Conservation (phyloP, 2,329 filamentous ascomycete genomes). For the Talaromyces sp. region DNA sequence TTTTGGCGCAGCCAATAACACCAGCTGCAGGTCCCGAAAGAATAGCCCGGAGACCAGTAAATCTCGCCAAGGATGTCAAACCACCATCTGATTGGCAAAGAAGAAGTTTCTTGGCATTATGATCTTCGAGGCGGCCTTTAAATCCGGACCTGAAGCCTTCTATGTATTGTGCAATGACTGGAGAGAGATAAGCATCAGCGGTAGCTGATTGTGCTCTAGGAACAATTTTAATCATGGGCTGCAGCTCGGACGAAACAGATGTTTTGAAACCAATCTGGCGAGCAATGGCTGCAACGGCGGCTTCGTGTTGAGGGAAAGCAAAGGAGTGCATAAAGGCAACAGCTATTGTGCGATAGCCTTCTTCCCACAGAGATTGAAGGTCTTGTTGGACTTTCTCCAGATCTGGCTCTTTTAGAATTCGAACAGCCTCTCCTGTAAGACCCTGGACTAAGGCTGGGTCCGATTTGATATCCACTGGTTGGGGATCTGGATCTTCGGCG, state of each 20-base stretch:
- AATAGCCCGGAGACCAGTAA: conserved; percentile 78
- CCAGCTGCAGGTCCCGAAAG: conserved; percentile 82
- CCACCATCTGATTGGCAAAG: conserved; percentile 79
- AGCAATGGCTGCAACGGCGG: conserved; percentile 66
- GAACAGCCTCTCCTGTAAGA: conserved; percentile 57
- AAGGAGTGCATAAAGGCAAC: conserved; percentile 70
- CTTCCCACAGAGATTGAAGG: conserved; percentile 46
- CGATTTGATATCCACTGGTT: conserved; percentile 13
- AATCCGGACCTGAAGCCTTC: conserved; percentile 53
- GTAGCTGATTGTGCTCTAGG: conserved; percentile 66
- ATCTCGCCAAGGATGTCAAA: conserved; percentile 47
- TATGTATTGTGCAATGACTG: conserved; percentile 66
- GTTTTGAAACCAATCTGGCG: conserved; percentile 71
- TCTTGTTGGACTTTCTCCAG: conserved; percentile 49
- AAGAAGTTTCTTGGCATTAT: conserved; percentile 67
- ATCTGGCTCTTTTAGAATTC: conserved; percentile 56
- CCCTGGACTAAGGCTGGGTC: conserved; percentile 34
- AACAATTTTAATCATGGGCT: conserved; percentile 75
- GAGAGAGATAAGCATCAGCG: conserved; percentile 69
- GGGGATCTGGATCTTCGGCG: conserved; percentile 19
- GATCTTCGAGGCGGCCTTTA: conserved; percentile 63
- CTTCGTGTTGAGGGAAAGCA: conserved; percentile 77
- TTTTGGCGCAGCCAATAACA: conserved; percentile 86
- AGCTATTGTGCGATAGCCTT: conserved; percentile 31
- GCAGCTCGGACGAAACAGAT: conserved; percentile 67